Base-by-base conservation (phyloP, 768 basidiomycete genomes). In the Psilocybe cubensis region DNA sequence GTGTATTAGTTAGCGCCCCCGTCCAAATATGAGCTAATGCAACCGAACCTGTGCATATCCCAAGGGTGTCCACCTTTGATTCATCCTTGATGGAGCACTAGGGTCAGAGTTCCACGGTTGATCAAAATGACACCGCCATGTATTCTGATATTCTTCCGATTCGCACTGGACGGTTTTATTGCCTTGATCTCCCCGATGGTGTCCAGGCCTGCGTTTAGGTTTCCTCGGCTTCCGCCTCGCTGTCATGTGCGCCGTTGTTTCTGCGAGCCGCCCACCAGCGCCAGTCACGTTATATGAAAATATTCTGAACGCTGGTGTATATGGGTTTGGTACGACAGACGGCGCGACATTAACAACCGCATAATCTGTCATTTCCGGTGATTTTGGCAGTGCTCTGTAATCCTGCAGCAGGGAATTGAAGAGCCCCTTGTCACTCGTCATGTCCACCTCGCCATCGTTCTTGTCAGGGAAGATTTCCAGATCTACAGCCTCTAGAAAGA, bases 261-360 rank as follows among this genome's bases (percentile, higher is more conserved):
- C 17, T 28, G 46, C 17, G 24, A 29, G 25, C 28, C 31, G 29
- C 28, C 54, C 38, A 33, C 60, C 50, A 9, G 43, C 62, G 42
- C 74, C 83, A 1, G 87, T 85, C 21, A 83, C 76, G 68, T 96
- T 96, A 79, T 94, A 96, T 63, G 85, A 78, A 74, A 86, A 96
- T 11, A 95, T 79, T 62, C 94, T 77, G 65, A 95, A 85, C 14
- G 87, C 82, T 3, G 95, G 92, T 46, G 91, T 71, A 73, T 91
- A 97, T 17, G 87, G 87, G 56, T 92, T 92, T n/a, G 94, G 93
- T 54, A 95, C 89, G 20, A 94, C 85, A 29, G 91, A 83, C 4
- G 94, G 91, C 31, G 83, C 82, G 24, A 93, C 89, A 68, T 92
- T 94, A 59, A 94, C 81, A 31, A 91, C 85, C 3, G 84, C 84